Evolutionary conservation across 139 green algal genomes (phyloP).

Genomic region (Zygnema circumcarinatum): DNA sequence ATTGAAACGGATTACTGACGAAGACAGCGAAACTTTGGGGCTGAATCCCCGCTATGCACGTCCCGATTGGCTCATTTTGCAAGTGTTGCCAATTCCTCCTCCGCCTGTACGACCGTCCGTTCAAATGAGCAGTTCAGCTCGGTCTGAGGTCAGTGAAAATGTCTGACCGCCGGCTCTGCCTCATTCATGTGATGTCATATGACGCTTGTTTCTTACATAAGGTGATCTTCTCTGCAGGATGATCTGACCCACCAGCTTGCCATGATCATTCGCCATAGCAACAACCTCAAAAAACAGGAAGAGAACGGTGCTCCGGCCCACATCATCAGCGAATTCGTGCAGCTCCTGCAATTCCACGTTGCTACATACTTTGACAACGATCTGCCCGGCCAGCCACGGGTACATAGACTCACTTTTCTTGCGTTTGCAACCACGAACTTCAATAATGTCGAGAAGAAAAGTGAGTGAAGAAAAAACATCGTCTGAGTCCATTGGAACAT

Average conservation of each 20-base stretch:
- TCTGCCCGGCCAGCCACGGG: slow-evolving; percentile 79
- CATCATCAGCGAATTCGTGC: slow-evolving; percentile 83
- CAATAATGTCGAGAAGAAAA: too few relatives aligned
- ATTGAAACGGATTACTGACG: slow-evolving; percentile 86
- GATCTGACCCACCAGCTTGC: slow-evolving; percentile 97
- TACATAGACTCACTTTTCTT: slow-evolving; percentile 33
- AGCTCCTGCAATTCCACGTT: slow-evolving; percentile 90
- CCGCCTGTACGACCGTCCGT: slow-evolving; percentile 88
- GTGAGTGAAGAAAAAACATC: too few relatives aligned
- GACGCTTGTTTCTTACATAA: background rate
- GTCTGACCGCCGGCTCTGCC: too few relatives aligned
- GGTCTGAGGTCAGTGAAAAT: slow-evolving; percentile 44
- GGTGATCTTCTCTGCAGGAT: slow-evolving; percentile 76
- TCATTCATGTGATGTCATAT: too few relatives aligned
- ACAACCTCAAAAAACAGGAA: slow-evolving; percentile 82
- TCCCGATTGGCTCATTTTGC: slow-evolving; percentile 94
- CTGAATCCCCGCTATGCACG: slow-evolving; percentile 82
- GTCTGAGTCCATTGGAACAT: too few relatives aligned
- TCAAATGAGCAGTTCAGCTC: slow-evolving; percentile 83
- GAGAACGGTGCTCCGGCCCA: slow-evolving; percentile 87
- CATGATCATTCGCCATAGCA: slow-evolving; percentile 95
- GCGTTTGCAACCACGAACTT: too few relatives aligned
- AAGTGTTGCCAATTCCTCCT: slow-evolving; percentile 92
- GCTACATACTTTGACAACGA: slow-evolving; percentile 96
- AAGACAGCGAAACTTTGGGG: slow-evolving; percentile 89